These are phyloP conservation scores for Camelina neglecta DNA, from an alignment of 345 rosid species.

Conservation along the genomic window DNA sequence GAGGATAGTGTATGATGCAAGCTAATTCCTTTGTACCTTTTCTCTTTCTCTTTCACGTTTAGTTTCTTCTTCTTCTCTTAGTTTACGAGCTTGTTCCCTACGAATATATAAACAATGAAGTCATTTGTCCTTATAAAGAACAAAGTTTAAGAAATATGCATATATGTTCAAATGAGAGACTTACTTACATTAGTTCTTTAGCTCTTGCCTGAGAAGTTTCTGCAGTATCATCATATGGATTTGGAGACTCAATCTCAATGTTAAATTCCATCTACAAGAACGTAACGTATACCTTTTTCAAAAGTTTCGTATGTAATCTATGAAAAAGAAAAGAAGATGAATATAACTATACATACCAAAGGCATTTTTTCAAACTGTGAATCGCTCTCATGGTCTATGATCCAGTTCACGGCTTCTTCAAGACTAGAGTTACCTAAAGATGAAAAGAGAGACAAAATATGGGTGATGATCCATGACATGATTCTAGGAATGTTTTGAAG, in stretches of 20 bases:
- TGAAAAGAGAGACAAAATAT: background rate
- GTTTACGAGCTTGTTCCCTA: slow-evolving; percentile 58
- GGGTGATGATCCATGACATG: background rate
- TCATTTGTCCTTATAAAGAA: slow-evolving; percentile 13
- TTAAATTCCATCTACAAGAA: slow-evolving; percentile 60
- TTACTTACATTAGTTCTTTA: slow-evolving; percentile 60
- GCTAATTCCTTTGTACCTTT: slow-evolving; percentile 52
- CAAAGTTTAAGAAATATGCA: background rate
- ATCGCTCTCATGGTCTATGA: slow-evolving; percentile 75
- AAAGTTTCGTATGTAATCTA: background rate
- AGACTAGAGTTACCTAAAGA: slow-evolving; percentile 62
- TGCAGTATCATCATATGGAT: slow-evolving; percentile 41
- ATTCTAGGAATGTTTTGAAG: background rate
- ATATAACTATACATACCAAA: slow-evolving; percentile 49
- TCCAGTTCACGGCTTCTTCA: slow-evolving; percentile 81
- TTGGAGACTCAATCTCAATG: slow-evolving; percentile 68
- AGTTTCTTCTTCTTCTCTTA: slow-evolving; percentile 58
- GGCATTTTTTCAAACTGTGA: slow-evolving; percentile 69
- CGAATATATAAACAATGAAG: slow-evolving; percentile 13
- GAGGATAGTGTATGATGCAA: background rate
- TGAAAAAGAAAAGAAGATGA: slow-evolving; percentile 18
- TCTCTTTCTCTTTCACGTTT: slow-evolving; percentile 61
- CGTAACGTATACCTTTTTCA: background rate
- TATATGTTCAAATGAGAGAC: slow-evolving; percentile 37
- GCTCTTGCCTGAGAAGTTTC: slow-evolving; percentile 59